Conservation (phyloP, 1,284 basidiomycete genomes). For the Cryptococcus floricola region DNA sequence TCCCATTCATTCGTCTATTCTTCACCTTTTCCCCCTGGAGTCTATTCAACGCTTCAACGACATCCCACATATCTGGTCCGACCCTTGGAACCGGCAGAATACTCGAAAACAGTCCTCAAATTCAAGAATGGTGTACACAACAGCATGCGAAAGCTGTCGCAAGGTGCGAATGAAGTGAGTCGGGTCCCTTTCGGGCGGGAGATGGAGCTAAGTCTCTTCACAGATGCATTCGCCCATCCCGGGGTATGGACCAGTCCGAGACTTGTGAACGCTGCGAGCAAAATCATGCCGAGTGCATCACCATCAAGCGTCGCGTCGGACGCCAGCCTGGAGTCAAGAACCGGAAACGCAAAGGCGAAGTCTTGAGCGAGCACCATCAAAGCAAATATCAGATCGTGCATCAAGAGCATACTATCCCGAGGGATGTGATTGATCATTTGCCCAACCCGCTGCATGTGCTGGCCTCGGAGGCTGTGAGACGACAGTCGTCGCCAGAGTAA, state of each 20-base stretch:
- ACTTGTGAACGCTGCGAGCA: constrained; percentile 10
- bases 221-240: constrained; percentile 13
- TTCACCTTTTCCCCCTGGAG: neutral
- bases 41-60: neutral
- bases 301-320: constrained; percentile 12
- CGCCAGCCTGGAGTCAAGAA: constrained; percentile 19
- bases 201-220: neutral
- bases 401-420: neutral
- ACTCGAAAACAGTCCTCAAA: neutral
- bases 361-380: neutral
- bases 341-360: constrained; percentile 6
- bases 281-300: constrained; percentile 4
- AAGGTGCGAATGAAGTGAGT: constrained; percentile 15
- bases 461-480: constrained; percentile 14
- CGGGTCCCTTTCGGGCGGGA: neutral
- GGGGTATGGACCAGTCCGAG: constrained; percentile 10
- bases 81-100: too few species aligned
- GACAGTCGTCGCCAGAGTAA: constrained; percentile 12
- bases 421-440: constrained; percentile 10
- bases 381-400: too few species aligned
- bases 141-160: constrained; percentile 17
- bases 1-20: neutral
- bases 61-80: too few species aligned
- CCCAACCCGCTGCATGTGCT: constrained; percentile 17
- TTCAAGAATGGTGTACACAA: constrained; percentile 11